phyloP scores from a whole-genome alignment of 2,329 filamentous ascomycete genomes.

The Coleophoma eucalyptorum region DNA sequence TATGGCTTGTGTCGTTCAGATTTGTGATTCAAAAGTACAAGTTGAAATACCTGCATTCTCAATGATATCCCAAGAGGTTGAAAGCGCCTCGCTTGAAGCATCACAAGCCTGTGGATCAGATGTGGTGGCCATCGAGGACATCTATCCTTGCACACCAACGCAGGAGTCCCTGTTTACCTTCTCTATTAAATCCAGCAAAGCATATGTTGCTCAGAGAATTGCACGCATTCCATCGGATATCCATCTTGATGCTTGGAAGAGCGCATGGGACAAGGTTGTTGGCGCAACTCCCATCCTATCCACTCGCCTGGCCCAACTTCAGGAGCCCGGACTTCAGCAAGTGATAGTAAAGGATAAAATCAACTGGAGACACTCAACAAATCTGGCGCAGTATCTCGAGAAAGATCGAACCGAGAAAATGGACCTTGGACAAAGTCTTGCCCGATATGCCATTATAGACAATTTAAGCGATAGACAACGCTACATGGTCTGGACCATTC shows the following conservation, averaged over 20 bases:
- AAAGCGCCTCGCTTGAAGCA: slow-evolving; percentile 11
- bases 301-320: slow-evolving; percentile 27
- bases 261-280: slow-evolving; percentile 26
- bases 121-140: slow-evolving; percentile 9
- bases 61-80: slow-evolving; percentile 8
- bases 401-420: slow-evolving; percentile 17
- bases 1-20: slow-evolving; percentile 34
- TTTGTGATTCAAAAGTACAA: slow-evolving; percentile 23
- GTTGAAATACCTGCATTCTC: slow-evolving; percentile 16
- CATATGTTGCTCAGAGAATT: slow-evolving; percentile 30
- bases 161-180: slow-evolving; percentile 35
- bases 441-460: slow-evolving; percentile 16
- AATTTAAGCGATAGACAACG: slow-evolving; percentile 14
- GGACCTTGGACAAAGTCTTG: slow-evolving; percentile 20
- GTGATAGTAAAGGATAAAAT: slow-evolving; percentile 16
- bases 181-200: slow-evolving; percentile 24
- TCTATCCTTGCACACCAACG: slow-evolving; percentile 26
- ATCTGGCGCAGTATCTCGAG: slow-evolving; percentile 18
- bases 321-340: slow-evolving; percentile 22
- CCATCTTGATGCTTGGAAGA: slow-evolving; percentile 16
- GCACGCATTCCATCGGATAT: slow-evolving; percentile 17
- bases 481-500: slow-evolving; percentile 49
- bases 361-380: slow-evolving; percentile 12
- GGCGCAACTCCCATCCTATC: slow-evolving; percentile 28
- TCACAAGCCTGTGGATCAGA: slow-evolving; percentile 15